Evolutionary conservation across 2,329 filamentous ascomycete genomes (phyloP), one percentile per base, ranked within the genome.

Genomic region (Hymenoscyphus repandus): DNA sequence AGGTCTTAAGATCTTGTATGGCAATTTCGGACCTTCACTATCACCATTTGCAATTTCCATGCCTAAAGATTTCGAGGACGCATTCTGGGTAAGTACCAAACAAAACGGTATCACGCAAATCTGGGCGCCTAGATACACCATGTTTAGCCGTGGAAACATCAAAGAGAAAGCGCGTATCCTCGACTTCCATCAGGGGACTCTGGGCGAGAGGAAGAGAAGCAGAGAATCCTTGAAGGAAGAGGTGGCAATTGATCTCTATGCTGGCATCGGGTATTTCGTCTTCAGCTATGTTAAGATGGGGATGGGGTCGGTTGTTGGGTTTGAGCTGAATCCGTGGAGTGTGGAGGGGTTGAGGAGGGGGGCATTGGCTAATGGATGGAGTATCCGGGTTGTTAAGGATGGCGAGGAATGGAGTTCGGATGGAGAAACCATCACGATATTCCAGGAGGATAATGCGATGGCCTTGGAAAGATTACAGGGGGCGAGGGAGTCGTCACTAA

Each of bases 81-180:
- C 90, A 0, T 80, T 95, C 55, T 97, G 92, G 92, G 86, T 87
- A 1, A 79, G 76, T 11, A 84, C 86, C 4, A 80, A 77, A 47
- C 90, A 96, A 66, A 88, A 90, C 63, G 86, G 85, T 2, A 86
- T 97, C 51, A 70, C 73, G 33, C 92, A 97, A 71, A 84, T 79
- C 1, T 97, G 91, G 91, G 87, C 90, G 1, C 92, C 92, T 12
- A 70, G 84, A 1, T 91, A 90, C 75, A 95, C 90, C 22, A 96
- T 96, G 91, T 97, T 97, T 67, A 90, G 86, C 55, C 80, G 90
- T 1, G 91, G 92, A 3, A 97, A 96, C 68, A 75, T 96, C 52
- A 86, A 83, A 45, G 92, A 97, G 69, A 97, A 96, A 66, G 83
- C 86, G 0, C 75, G 92, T 11, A 69, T 96, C 1, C 69, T 95